phyloP scores from a whole-genome alignment of 2,329 filamentous ascomycete species.

The Penicillium verrucosum region DNA sequence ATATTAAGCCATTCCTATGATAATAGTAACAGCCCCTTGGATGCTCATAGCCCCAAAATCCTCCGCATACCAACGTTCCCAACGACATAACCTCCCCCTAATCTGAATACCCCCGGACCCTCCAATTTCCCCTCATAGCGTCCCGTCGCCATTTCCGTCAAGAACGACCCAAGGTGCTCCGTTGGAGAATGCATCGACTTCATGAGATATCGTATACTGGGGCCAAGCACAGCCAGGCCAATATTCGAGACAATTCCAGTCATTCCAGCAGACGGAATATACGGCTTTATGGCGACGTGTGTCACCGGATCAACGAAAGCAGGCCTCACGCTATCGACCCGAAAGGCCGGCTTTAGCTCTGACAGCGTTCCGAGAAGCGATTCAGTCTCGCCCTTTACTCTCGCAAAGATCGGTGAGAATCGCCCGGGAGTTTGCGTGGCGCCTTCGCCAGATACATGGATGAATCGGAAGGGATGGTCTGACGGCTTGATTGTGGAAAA shows the following conservation, averaged over 20 bases:
- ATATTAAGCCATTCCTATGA: neutral
- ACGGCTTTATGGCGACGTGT: constrained; percentile 41
- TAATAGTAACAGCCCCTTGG: too few relatives aligned
- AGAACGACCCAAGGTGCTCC: constrained; percentile 46
- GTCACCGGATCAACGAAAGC: constrained; percentile 54
- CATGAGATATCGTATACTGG: constrained; percentile 19
- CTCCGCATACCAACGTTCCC: constrained; percentile 17
- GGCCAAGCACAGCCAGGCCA: constrained; percentile 22
- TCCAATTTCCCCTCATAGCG: constrained; percentile 10
- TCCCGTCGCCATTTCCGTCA: constrained; percentile 47
- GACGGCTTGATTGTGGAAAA: constrained; percentile 54
- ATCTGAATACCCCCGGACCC: constrained; percentile 11
- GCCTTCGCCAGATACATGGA: constrained; percentile 63
- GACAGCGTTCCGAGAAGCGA: constrained; percentile 54
- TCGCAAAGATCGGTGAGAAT: constrained; percentile 58
- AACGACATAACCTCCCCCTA: constrained; percentile 16
- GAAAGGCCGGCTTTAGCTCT: constrained; percentile 45
- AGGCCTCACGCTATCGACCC: constrained; percentile 58
- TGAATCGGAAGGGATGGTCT: constrained; percentile 56
- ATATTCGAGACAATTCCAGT: constrained; percentile 19
- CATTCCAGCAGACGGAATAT: constrained; percentile 22
- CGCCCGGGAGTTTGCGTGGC: constrained; percentile 47
- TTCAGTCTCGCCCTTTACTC: constrained; percentile 68
- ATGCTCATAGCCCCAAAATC: constrained; percentile 13
- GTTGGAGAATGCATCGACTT: constrained; percentile 41